A percentile compares a stretch with the other conserved stretches of the same genome.
phyloP scores from a whole-genome alignment of 805 yeast genomes.

The Lachancea kluyveri region DNA sequence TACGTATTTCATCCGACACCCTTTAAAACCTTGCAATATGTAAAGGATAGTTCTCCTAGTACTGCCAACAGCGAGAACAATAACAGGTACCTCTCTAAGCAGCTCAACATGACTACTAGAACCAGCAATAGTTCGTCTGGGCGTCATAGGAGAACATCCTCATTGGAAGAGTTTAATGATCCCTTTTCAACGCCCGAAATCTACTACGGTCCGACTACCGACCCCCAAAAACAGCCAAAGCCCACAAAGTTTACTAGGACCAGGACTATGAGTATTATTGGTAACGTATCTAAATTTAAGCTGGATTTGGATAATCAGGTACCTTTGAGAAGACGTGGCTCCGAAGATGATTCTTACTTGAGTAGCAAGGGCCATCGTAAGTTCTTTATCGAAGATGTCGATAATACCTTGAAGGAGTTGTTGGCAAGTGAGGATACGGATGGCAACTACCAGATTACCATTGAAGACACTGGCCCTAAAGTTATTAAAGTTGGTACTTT shows the following conservation, averaged over 20 bases:
- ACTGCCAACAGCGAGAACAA: too few relatives aligned
- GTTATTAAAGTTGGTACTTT: conserved; percentile 76
- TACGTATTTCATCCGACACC: too few relatives aligned
- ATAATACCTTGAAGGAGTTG: conserved; percentile 61
- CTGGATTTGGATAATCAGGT: conserved; percentile 14
- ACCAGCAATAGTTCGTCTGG: not conserved
- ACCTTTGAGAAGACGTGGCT: conserved; percentile 42
- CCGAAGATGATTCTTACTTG: conserved; percentile 43
- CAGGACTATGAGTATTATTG: conserved; percentile 50
- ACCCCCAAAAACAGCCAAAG: conserved; percentile 42
- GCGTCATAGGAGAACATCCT: conserved; percentile 32
- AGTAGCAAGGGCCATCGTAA: conserved; percentile 33
- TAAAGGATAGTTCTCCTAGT: too few relatives aligned
- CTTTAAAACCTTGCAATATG: too few relatives aligned
- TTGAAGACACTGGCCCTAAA: conserved; percentile 80
- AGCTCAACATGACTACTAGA: too few relatives aligned
- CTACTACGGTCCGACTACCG: conserved; percentile 61
- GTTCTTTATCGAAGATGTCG: conserved; percentile 71
- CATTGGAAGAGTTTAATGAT: conserved; percentile 44
- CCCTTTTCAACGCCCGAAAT: conserved; percentile 65
- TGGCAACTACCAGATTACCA: conserved; percentile 73
- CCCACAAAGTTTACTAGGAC: conserved; percentile 42
- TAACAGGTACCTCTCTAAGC: too few relatives aligned
- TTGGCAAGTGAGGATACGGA: conserved; percentile 81
- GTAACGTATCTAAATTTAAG: conserved; percentile 24